Evolutionary conservation across 768 basidiomycete genomes (phyloP).

Genomic region (Paxillus ammoniavirescens): DNA sequence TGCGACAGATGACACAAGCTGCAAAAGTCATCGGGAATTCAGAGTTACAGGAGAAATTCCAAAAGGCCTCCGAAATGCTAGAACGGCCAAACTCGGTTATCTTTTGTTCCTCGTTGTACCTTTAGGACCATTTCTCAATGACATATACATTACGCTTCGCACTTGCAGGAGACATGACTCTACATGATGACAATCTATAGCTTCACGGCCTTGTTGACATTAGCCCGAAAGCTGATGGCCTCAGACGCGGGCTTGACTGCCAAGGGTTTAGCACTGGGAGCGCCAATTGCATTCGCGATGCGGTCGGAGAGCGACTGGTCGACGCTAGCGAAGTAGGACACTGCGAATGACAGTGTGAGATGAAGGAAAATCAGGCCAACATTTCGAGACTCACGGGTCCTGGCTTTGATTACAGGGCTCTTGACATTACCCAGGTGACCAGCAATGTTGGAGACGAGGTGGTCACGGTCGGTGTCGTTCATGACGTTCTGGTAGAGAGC

Average conservation of each 20-base stretch:
- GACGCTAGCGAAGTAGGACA: slow-evolving; percentile 78
- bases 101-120: slow-evolving; percentile 83
- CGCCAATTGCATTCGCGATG: slow-evolving; percentile 73
- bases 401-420: slow-evolving; percentile 54
- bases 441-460: slow-evolving; percentile 66
- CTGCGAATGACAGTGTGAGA: slow-evolving; percentile 33
- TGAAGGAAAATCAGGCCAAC: background rate
- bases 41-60: slow-evolving; percentile 93
- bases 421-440: slow-evolving; percentile 63
- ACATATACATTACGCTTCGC: background rate
- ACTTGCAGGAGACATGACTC: slow-evolving; percentile 7
- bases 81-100: slow-evolving; percentile 93
- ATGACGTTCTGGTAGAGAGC: slow-evolving; percentile 68
- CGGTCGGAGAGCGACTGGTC: slow-evolving; percentile 72
- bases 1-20: slow-evolving; percentile 94
- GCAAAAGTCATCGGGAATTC: slow-evolving; percentile 96
- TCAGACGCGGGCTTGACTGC: slow-evolving; percentile 57
- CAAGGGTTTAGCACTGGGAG: slow-evolving; percentile 57
- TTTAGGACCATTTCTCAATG: slow-evolving; percentile 39
- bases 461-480: slow-evolving; percentile 55
- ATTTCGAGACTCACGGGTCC: slow-evolving; percentile 54
- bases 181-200: background rate
- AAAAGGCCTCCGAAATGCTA: slow-evolving; percentile 87
- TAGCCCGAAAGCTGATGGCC: slow-evolving; percentile 49
- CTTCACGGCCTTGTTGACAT: slow-evolving; percentile 1